A percentile compares a stretch with the other conserved stretches of the same genome.
phyloP scores from a whole-genome alignment of 2,329 filamentous ascomycete species.

The Thermochaetoides dissita region DNA sequence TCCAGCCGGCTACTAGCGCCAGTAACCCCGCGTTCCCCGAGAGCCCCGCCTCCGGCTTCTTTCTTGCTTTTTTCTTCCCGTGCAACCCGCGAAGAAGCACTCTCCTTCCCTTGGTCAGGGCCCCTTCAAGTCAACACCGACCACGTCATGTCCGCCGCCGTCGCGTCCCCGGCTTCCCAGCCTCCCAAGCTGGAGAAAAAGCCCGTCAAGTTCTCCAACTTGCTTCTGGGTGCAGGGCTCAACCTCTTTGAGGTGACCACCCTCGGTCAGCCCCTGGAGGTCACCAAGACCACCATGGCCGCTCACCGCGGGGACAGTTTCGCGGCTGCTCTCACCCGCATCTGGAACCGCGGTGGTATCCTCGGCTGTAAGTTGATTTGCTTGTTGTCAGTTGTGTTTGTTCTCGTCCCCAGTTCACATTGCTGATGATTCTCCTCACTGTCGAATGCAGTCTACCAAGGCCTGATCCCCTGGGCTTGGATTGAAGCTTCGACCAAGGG shows the following conservation, averaged over 20 bases:
- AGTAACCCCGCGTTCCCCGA: constrained; percentile 9
- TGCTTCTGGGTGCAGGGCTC: constrained; percentile 83
- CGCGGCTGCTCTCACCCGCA: constrained; percentile 62
- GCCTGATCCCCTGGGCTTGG: constrained; percentile 99
- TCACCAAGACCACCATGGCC: constrained; percentile 99
- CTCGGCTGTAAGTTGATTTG: constrained; percentile 67
- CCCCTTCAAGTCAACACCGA: constrained; percentile 44
- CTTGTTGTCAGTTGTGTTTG: no score
- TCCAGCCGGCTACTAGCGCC: constrained; percentile 1
- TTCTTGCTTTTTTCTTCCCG: neutral
- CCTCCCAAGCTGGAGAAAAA: constrained; percentile 75
- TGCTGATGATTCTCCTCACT: neutral
- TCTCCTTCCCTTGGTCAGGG: constrained; percentile 96
- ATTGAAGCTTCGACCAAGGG: constrained; percentile 99
- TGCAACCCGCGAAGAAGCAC: constrained; percentile 61
- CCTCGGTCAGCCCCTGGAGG: constrained; percentile 73
- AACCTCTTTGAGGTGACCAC: constrained; percentile 83
- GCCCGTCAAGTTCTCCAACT: constrained; percentile 98
- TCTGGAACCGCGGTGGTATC: constrained; percentile 88
- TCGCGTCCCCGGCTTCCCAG: constrained; percentile 33
- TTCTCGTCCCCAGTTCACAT: neutral
- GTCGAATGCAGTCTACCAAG: constrained; percentile 78
- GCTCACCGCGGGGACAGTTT: constrained; percentile 88
- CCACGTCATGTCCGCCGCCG: constrained; percentile 48
- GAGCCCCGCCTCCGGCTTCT: no score